Evolutionary conservation across 176 grass and related monocot genomes (phyloP), one percentile per base, ranked within the genome.

Genomic region (Dactylis glomerata): DNA sequence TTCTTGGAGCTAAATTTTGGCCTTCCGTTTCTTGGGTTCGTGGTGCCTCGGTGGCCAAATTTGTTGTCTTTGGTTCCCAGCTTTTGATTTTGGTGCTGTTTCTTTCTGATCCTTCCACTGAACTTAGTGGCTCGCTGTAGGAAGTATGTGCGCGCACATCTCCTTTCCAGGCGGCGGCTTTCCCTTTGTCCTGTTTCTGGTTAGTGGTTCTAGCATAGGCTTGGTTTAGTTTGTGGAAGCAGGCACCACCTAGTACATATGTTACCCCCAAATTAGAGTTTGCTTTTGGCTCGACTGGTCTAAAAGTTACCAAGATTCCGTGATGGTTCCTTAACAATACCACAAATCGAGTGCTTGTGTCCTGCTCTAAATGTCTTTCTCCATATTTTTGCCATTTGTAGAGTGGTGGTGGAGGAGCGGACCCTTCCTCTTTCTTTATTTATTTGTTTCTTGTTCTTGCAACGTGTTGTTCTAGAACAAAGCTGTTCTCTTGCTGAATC

Each of bases 81-180:
- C 42, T 26, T 86, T 71, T 36, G 72, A 50, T 30, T 81, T 65
- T 16, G 15, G 15, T 32, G 57, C 40, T 68, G 8, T 36, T 55
- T 65, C 33, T 83, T 83, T 20, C 44, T 76, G 76, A 44, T 78
- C 55, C 78, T 65, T 56, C 76, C 64, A 83, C 59, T 20, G 26
- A 33, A 19, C 63, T 76, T 46, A 10, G 13, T 58, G 19, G 55
- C 17, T 19, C 5, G 28, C 61, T 64, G 50, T 34, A 73, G 42
- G 70, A 73, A 49, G 70, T 49, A 73, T 73, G 14, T 22, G 33
- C 65, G 65, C 19, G 17, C 70, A 49, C 70, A 3, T 33, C 47
- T 67, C 23, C 40, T 23, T 79, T 77, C 32, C 75, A 49, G 70
- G 40, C 70, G 42, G 70, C 70, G 70, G 70, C 70, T 73, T 49